These are phyloP conservation scores for Pseudotulostoma volvatum DNA, from an alignment of 495 filamentous ascomycete genomes.

Conservation along the genomic window DNA sequence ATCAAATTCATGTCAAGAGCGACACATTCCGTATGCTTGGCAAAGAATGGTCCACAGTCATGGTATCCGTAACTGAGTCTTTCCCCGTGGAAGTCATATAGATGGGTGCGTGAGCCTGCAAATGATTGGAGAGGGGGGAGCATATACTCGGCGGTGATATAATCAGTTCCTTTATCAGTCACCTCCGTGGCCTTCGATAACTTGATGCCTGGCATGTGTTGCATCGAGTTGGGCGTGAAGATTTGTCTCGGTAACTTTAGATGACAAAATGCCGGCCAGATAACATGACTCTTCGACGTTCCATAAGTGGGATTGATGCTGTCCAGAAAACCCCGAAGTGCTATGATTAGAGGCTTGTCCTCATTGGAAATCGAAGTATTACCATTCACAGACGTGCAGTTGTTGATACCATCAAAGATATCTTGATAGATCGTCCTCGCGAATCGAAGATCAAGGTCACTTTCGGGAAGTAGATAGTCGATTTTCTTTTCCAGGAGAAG, in stretches of 20 bases:
- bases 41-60: constrained; percentile 19
- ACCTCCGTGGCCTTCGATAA: background rate
- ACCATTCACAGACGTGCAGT: background rate
- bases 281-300: background rate
- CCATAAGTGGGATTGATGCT: constrained; percentile 1
- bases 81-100: constrained; percentile 17
- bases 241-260: constrained; percentile 14
- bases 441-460: constrained; percentile 25
- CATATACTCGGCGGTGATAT: constrained; percentile 18
- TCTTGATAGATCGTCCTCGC: constrained; percentile 19
- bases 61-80: constrained; percentile 16
- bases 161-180: constrained; percentile 1
- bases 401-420: constrained; percentile 4
- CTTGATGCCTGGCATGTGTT: background rate
- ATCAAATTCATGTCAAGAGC: constrained; percentile 15
- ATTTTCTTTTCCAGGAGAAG: constrained; percentile 17
- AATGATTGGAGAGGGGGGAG: constrained; percentile 17
- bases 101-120: constrained; percentile 11
- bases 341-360: background rate
- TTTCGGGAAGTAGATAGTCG: constrained; percentile 29
- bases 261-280: constrained; percentile 17
- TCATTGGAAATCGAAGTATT: no score
- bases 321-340: background rate
- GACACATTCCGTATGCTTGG: constrained; percentile 15
- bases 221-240: constrained; percentile 1